Base-by-base conservation (phyloP, 2,329 filamentous ascomycete genomes). In the Epicoccum sorghinum region DNA sequence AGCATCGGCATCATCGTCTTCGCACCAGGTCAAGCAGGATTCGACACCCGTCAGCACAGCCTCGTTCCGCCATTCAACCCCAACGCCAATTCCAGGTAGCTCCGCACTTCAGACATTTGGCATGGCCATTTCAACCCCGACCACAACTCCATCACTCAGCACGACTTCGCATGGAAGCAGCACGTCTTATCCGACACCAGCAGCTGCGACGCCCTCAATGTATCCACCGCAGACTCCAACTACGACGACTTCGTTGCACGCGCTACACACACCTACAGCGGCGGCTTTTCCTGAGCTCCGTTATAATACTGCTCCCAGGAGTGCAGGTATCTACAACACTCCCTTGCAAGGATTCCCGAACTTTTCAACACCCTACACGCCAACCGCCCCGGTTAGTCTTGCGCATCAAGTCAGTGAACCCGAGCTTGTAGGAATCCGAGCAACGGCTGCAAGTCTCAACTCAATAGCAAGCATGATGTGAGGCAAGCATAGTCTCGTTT, bases 401-500 rank as follows among this genome's bases (percentile, higher is more conserved):
- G 57, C 65, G 32, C 67, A 70, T 47, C 64, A 67, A 45, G 65
- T 73, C 29, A 71, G 66, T 14, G 70, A 74, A 49, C 71, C 72
- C 7, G 71, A 75, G 41, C 57, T 74, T 12, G 68, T 73, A 5
- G 70, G 71, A 13, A 67, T 75, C 14, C 66, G 69, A 33, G 63
- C 67, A 6, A 64, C 67, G 3, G 61, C 68, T 3, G 61, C 68
- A 7, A 62, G 68, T 29, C 60, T 74, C 9, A 73, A 68, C 47
- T 72, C 68, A 10, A 67, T 75, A 24, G 71, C 72, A 13, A 70
- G 70, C 52, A 74, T 75, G 72, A 73, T 75, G 24, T 71, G 53
- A 53, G 38, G 30, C 14, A 13, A 18, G 24, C 3, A 3, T 5
- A 14, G 10, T 13, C 5, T 29, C 30, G 14, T 12, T 13, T 43